Base-by-base conservation (phyloP, 306 rosid genomes). In the Albizia julibrissin region DNA sequence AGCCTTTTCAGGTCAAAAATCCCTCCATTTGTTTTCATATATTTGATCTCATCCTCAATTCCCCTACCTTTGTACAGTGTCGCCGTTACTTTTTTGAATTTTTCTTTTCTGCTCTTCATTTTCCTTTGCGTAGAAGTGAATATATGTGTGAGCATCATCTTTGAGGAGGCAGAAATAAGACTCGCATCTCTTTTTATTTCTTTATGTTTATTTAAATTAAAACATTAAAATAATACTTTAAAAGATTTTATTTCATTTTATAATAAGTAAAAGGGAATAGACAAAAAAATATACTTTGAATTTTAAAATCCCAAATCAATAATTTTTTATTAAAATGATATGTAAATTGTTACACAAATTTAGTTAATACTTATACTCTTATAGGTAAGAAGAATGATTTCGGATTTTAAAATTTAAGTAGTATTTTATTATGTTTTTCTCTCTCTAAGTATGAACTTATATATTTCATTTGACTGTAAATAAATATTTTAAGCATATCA, bases 341-440 rank as follows among this genome's bases (percentile, higher is more conserved):
- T 33, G 34, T 33, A 4, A 33, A 33, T 33, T 33, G 34, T 4
- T 0, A 3, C 34, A 33, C 5, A 33, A 33, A 3, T 3, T 37
- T 37, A 37, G 40, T 37, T 1, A 6, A 37, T 37, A 37, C 40
- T 0, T 37, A 37, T 37, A 37, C 6, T 5, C 5, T 33, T 33
- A 4, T 33, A 33, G 6, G 6, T 1, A 6, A 37, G 40, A 37
- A 6, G 1, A 37, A 37, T 6, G 40, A 6, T 37, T 37, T 37
- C 8, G 6, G 1, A 37, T 5, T 37, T 37, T 37, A 1, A 6
- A 37, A 0, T 37, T 37, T 1, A 6, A 37, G 1, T 1, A 0
- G 8, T 37, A 37, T 5, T 37, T 37, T 37, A 0, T 37, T 5
- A 4, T 33, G 2, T 37, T 0, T 37, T 37, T 37, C 6, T n/a